Conservation (phyloP, 805 yeast genomes). For the Pichia cabralensis region DNA sequence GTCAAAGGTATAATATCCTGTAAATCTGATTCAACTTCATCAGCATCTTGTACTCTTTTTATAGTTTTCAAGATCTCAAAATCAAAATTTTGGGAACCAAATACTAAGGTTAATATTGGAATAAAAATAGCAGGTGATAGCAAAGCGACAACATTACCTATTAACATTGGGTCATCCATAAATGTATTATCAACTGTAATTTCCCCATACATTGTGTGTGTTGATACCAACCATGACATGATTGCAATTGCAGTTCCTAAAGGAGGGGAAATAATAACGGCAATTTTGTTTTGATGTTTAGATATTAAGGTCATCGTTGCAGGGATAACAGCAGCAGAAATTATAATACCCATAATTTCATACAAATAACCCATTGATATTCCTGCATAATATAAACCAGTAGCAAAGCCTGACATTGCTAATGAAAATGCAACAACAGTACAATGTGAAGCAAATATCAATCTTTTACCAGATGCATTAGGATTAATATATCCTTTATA, state of each 20-base stretch:
- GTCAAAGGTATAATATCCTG: constrained; percentile 12
- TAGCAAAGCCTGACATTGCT: constrained; percentile 73
- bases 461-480: constrained; percentile 60
- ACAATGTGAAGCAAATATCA: constrained; percentile 59
- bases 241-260: constrained; percentile 68
- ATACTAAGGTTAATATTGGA: constrained; percentile 54
- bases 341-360: constrained; percentile 82
- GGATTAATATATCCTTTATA: constrained; percentile 78
- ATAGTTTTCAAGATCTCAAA: constrained; percentile 55
- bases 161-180: constrained; percentile 78
- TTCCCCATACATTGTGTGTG: constrained; percentile 33
- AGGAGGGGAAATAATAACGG: constrained; percentile 70
- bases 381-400: constrained; percentile 73
- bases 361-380: constrained; percentile 82
- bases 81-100: constrained; percentile 67
- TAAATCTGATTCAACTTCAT: constrained; percentile 37
- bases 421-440: constrained; percentile 49
- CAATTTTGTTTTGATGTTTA: constrained; percentile 50
- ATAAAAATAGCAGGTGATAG: constrained; percentile 58
- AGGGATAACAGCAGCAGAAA: constrained; percentile 80
- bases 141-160: constrained; percentile 79
- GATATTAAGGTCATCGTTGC: constrained; percentile 58
- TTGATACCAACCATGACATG: constrained; percentile 52
- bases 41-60: constrained; percentile 61
- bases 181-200: constrained; percentile 52